Conservation (phyloP, 164 flowering plant species). For the Piper betle region DNA sequence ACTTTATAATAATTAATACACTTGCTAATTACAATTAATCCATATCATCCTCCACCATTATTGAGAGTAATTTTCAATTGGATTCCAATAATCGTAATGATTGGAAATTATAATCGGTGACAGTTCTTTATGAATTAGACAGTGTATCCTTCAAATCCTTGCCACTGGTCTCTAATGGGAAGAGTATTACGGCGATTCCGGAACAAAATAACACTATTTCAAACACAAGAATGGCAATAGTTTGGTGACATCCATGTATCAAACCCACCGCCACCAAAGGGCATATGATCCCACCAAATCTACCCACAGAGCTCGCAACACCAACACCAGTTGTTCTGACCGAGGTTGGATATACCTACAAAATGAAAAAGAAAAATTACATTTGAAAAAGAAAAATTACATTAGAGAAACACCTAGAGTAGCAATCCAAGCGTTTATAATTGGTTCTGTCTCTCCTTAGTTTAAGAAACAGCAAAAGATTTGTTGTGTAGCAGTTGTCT, state of each 20-base stretch:
- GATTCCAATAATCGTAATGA: no score
- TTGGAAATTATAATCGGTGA: no score
- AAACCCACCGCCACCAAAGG: slow-evolving; percentile 80
- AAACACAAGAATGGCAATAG: slow-evolving; percentile 44
- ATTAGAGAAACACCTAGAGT: no score
- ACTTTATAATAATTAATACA: no score
- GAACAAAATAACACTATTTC: slow-evolving; percentile 37
- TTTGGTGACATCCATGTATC: slow-evolving; percentile 61
- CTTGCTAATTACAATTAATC: no score
- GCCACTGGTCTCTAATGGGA: slow-evolving; percentile 75
- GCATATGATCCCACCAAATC: slow-evolving; percentile 75
- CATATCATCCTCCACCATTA: no score
- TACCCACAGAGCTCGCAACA: slow-evolving; percentile 53
- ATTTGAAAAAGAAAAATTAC: not conserved
- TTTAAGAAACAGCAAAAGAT: no score
- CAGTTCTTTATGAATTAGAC: not conserved
- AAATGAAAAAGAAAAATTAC: not conserved
- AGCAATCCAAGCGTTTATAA: no score
- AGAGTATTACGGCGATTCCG: slow-evolving; percentile 40
- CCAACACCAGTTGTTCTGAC: slow-evolving; percentile 68
- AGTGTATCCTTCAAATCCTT: slow-evolving; percentile 37
- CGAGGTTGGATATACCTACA: slow-evolving; percentile 68
- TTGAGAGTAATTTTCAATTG: no score
- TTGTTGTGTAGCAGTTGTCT: not conserved
- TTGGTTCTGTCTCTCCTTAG: no score